Evolutionary conservation across 192 early-diverging fungal genomes (phyloP), one percentile per base, ranked within the genome.

Genomic region (Dissophora globulifera): DNA sequence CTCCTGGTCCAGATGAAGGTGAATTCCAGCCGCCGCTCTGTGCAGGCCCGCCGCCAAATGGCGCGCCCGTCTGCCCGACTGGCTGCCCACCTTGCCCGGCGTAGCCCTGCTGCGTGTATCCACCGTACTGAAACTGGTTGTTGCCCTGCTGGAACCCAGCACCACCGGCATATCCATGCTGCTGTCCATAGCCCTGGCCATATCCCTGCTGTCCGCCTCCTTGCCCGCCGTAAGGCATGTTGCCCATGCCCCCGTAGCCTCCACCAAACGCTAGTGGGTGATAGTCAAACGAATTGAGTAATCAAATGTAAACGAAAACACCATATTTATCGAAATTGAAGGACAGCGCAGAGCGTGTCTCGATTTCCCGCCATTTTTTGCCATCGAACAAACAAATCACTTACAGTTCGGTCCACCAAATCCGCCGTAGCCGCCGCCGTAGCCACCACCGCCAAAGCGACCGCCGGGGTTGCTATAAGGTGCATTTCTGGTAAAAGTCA

Each of bases 321-420:
- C n/a, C n/a, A n/a, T n/a, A 1, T 3, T 50, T 67, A 31, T 52
- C 52, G 22, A 19, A 58, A 58, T 50, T 42, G 47, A 45, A 6
- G 35, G 13, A 38, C 35, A 38, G 38, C 11, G 38, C n/a, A 12
- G 47, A n/a, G 12, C 41, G 15, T 62, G 2, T 16, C 50, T 50
- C 50, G 25, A 19, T 62, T 72, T 72, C 61, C 69, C 69, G 61
- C 61, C 69, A 59, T 42, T 46, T 63, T 72, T 62, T n/a, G 7
- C 35, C 13, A 38, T 6, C 13, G 7, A 6, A 13, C 35, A 38
- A 38, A 38, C 35, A 52, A 16, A 30, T 11, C n/a, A 60, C 70
- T 60, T 75, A 75, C 70, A 59, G 43, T 59, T 75, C 1, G 62
- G 70, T 23, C 70, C 70, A 2, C 70, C 70, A 65, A 75, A 75